A percentile compares a stretch with the other conserved stretches of the same genome.
Conservation (phyloP, 1,139 yeast species). For the Torulaspora globosa region DNA sequence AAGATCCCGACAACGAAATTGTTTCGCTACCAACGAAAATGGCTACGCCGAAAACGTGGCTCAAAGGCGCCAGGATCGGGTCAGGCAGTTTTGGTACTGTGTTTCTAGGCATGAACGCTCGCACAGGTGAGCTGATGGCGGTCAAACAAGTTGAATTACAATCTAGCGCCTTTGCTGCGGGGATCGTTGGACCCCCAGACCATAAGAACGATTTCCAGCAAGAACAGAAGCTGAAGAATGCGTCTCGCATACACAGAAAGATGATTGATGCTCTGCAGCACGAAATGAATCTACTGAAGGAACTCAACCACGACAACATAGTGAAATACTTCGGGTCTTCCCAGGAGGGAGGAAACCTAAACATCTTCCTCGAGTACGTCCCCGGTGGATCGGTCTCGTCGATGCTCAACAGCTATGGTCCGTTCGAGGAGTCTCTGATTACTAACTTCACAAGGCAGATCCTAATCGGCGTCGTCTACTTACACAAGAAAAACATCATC, state of each 20-base stretch:
- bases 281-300: constrained; percentile 76
- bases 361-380: constrained; percentile 87
- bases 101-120: constrained; percentile 83
- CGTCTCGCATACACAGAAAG: constrained; percentile 44
- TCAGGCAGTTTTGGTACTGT: constrained; percentile 95
- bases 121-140: constrained; percentile 95
- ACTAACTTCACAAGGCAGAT: constrained; percentile 82
- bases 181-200: constrained; percentile 22
- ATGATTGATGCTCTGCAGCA: constrained; percentile 83
- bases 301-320: constrained; percentile 83
- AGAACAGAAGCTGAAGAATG: constrained; percentile 33
- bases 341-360: constrained; percentile 62
- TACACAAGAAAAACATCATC: constrained; percentile 78
- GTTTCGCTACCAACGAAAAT: constrained; percentile 37
- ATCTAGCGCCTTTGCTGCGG: constrained; percentile 24
- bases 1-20: constrained; percentile 41
- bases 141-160: constrained; percentile 87
- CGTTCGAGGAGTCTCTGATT: constrained; percentile 85
- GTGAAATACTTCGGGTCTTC: constrained; percentile 88
- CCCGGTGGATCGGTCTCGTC: constrained; percentile 96
- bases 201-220: constrained; percentile 24
- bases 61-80: constrained; percentile 88
- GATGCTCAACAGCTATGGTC: constrained; percentile 80
- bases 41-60: constrained; percentile 67
- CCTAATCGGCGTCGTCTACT: constrained; percentile 70